A percentile compares a stretch with the other conserved stretches of the same genome.
Evolutionary conservation across 73 alveolate species (phyloP).

Genomic region (Breviolum minutum): DNA sequence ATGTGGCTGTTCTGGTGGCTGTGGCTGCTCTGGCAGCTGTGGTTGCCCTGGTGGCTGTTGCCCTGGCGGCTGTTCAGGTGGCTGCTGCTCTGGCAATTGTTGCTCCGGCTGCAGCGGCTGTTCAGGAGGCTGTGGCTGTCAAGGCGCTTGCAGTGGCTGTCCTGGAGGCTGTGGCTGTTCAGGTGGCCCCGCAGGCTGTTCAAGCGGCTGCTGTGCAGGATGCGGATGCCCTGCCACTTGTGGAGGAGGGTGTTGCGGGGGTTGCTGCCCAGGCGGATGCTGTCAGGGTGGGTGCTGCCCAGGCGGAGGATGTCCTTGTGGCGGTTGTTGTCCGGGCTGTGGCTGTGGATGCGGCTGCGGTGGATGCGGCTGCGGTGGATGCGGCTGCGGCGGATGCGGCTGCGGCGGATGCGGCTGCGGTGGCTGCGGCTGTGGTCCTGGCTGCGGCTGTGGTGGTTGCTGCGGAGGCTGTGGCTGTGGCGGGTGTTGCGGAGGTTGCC

Average conservation of each 20-base stretch:
- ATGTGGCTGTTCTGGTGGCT: constrained; percentile 40
- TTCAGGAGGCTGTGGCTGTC: neutral
- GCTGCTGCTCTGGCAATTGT: constrained; percentile 30
- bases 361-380: neutral
- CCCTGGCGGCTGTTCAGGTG: constrained; percentile 43
- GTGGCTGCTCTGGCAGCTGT: constrained; percentile 37
- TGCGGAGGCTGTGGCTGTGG: constrained; percentile 6
- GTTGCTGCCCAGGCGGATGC: constrained; percentile 12
- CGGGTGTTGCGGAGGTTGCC: constrained; percentile 32
- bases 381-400: neutral
- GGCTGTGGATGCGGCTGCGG: neutral
- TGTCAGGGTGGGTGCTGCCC: constrained; percentile 16
- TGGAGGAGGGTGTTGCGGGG: constrained; percentile 1
- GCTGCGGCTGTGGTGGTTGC: neutral
- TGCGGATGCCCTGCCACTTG: constrained; percentile 37
- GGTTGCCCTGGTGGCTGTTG: constrained; percentile 63
- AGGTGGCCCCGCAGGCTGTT: constrained; percentile 16
- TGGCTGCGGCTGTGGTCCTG: neutral
- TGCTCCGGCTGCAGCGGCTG: neutral
- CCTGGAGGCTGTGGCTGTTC: constrained; percentile 43
- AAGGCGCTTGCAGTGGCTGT: neutral
- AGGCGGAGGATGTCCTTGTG: neutral
- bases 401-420: neutral
- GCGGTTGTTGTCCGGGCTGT: constrained; percentile 15
- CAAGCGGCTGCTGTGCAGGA: constrained; percentile 15